phyloP scores from a whole-genome alignment of 2,329 filamentous ascomycete species.

The Neoarthrinium moseri region DNA sequence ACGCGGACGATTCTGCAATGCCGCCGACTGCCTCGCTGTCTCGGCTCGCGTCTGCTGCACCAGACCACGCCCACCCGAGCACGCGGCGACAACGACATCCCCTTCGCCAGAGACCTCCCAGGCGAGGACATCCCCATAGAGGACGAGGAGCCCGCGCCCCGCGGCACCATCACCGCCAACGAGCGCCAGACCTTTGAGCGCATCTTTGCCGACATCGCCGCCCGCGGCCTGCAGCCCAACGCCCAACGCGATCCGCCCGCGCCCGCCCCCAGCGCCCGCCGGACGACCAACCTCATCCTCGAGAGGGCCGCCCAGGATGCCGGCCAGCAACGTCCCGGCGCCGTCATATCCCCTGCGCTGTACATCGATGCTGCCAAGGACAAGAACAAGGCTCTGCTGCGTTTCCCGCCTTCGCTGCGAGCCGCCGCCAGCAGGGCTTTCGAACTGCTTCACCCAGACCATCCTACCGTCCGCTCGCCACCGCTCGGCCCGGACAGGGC shows the following conservation, averaged over 20 bases:
- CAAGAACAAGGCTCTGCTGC: slow-evolving; percentile 33
- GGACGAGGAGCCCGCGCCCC: slow-evolving; percentile 20
- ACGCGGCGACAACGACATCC: slow-evolving; percentile 37
- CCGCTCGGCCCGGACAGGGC: background rate
- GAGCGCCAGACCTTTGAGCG: slow-evolving; percentile 50
- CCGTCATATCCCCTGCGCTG: slow-evolving; percentile 16
- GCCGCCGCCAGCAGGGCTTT: slow-evolving; percentile 36
- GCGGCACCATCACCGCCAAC: slow-evolving; percentile 53
- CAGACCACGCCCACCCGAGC: slow-evolving; percentile 13
- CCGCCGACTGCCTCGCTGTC: slow-evolving; percentile 19
- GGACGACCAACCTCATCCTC: slow-evolving; percentile 27
- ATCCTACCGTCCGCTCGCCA: slow-evolving; percentile 5
- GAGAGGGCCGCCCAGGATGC: slow-evolving; percentile 24
- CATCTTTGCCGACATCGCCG: slow-evolving; percentile 59
- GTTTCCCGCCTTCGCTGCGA: slow-evolving; percentile 39
- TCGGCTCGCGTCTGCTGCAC: slow-evolving; percentile 22
- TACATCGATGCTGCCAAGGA: slow-evolving; percentile 24
- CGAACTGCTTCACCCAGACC: slow-evolving; percentile 25
- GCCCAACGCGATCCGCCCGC: slow-evolving; percentile 10
- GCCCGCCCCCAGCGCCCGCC: slow-evolving; percentile 9
- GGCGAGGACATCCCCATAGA: slow-evolving; percentile 20
- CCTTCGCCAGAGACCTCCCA: slow-evolving; percentile 47
- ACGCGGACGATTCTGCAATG: slow-evolving; percentile 59
- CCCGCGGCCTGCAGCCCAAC: slow-evolving; percentile 25
- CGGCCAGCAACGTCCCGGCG: slow-evolving; percentile 14